phyloP scores from a whole-genome alignment of 2,329 filamentous ascomycete species.

The Zasmidium angulare region DNA sequence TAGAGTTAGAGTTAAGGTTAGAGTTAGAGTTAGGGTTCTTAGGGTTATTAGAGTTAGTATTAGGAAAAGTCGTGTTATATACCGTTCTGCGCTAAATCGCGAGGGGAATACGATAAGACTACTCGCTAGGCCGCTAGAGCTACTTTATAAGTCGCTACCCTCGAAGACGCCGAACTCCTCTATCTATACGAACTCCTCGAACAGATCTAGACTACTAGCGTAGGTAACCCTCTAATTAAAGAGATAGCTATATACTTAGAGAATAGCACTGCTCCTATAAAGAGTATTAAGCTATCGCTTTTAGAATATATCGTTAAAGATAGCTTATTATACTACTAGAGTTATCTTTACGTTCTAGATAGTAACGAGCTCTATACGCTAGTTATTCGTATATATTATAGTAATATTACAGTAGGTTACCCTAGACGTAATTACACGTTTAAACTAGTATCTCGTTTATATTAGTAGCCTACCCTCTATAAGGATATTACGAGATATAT shows the following conservation, averaged over 20 bases:
- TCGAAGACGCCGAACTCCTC: background rate
- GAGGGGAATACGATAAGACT: too few species aligned
- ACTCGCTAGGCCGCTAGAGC: too few species aligned
- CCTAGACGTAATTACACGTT: background rate
- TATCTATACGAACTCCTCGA: background rate
- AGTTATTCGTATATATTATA: background rate
- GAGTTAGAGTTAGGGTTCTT: too few species aligned
- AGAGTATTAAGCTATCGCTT: background rate
- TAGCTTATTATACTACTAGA: background rate
- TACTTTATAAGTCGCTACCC: too few species aligned
- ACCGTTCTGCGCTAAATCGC: too few species aligned
- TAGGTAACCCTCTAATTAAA: background rate
- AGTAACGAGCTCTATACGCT: background rate
- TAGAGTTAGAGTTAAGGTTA: too few species aligned
- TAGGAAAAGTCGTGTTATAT: too few species aligned
- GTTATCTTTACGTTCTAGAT: too few species aligned
- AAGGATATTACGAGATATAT: background rate
- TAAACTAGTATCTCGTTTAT: background rate
- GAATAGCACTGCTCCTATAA: background rate
- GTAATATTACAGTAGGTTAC: background rate
- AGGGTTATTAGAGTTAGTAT: too few species aligned
- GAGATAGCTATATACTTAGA: background rate
- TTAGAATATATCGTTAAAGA: background rate
- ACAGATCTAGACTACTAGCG: background rate
- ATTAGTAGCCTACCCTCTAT: conserved; percentile 1